Evolutionary conservation across 2,329 filamentous ascomycete species (phyloP).

Genomic region (Sporothrix luriei): DNA sequence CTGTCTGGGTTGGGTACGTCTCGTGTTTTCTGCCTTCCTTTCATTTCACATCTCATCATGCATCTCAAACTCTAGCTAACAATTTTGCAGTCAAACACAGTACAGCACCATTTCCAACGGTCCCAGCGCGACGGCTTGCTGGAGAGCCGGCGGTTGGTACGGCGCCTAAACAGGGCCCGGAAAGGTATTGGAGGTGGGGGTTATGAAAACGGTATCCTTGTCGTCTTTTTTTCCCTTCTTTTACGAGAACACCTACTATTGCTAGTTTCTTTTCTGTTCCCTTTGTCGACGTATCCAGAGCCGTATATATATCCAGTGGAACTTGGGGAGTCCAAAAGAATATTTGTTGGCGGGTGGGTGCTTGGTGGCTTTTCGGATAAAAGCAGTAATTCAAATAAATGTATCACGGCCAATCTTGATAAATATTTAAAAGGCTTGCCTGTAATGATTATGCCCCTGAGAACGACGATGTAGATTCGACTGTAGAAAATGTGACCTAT

Average conservation of each 20-base stretch:
- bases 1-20: conserved; percentile 45
- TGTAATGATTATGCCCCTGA: background rate
- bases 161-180: conserved; percentile 32
- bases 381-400: conserved; percentile 16
- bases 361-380: background rate
- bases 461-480: conserved; percentile 20
- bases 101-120: conserved; percentile 44
- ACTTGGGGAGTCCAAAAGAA: background rate
- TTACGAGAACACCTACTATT: background rate
- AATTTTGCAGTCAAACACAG: conserved; percentile 40
- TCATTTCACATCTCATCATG: background rate
- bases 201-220: background rate
- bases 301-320: background rate
- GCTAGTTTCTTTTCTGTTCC: background rate
- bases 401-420: conserved; percentile 1
- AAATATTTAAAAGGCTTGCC: background rate
- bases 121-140: conserved; percentile 45
- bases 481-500: conserved; percentile 11
- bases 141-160: conserved; percentile 45
- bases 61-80: background rate
- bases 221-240: background rate
- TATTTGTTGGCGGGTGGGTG: background rate
- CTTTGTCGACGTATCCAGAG: background rate
- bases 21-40: background rate
- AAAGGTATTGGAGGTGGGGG: background rate